Evolutionary conservation across 179 eudicot genomes (phyloP).

Genomic region (Sideroxylon spinosum): DNA sequence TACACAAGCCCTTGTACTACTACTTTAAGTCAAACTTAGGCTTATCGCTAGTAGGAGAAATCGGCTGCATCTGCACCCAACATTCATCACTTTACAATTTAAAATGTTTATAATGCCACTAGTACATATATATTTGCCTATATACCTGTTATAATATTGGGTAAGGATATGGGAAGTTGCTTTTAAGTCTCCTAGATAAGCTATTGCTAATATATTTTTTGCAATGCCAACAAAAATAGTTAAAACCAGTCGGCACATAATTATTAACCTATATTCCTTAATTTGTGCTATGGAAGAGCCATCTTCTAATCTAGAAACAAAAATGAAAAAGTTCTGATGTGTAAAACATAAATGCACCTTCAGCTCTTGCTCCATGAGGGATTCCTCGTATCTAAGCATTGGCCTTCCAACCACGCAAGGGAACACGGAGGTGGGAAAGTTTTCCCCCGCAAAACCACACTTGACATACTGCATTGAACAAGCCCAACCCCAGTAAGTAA

Average conservation of each 20-base stretch:
- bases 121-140: not conserved
- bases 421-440: constrained; percentile 94
- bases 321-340: not conserved
- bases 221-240: not conserved
- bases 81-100: not conserved
- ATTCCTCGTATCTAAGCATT: constrained; percentile 88
- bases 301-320: not conserved
- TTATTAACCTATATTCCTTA: not conserved
- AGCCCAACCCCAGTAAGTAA: constrained; percentile 7
- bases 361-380: constrained; percentile 90
- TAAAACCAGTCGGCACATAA: not conserved
- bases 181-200: not conserved
- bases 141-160: not conserved
- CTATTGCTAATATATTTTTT: not conserved
- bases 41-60: not conserved
- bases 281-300: not conserved
- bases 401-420: constrained; percentile 97
- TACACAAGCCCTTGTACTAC: not conserved
- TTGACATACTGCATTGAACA: constrained; percentile 79
- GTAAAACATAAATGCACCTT: constrained; percentile 50
- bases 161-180: not conserved
- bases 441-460: constrained; percentile 98
- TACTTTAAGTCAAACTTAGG: not conserved
- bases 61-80: not conserved
- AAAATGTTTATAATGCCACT: not conserved